phyloP scores from a whole-genome alignment of 495 filamentous ascomycete genomes.

The Hyphodiscus hymeniophilus region DNA sequence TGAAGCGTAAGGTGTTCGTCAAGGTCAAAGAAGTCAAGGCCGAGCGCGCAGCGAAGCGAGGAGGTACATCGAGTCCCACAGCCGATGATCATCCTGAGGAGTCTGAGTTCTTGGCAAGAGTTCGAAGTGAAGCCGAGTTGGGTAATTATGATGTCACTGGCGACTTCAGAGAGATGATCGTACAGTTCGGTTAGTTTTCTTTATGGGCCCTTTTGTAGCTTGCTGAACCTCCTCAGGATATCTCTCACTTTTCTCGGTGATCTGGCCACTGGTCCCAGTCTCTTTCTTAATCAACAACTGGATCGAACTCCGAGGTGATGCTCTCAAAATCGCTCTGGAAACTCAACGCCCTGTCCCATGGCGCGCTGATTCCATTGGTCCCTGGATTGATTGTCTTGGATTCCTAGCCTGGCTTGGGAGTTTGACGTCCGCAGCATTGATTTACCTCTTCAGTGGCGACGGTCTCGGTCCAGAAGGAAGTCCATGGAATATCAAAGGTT shows the following conservation, averaged over 20 bases:
- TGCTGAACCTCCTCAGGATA: constrained; percentile 51
- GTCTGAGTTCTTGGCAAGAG: constrained; percentile 36
- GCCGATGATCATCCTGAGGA: constrained; percentile 53
- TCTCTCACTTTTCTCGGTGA: constrained; percentile 83
- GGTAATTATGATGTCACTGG: constrained; percentile 77
- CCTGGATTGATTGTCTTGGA: constrained; percentile 80
- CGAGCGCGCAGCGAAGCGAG: constrained; percentile 41
- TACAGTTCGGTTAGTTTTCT: constrained; percentile 53
- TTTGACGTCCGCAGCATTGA: constrained; percentile 72
- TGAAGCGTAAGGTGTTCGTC: constrained; percentile 65
- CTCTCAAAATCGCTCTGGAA: constrained; percentile 87
- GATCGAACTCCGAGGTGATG: constrained; percentile 88
- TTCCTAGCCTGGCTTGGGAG: constrained; percentile 91
- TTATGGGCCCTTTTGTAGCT: neutral
- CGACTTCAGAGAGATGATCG: constrained; percentile 90
- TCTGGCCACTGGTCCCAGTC: constrained; percentile 83
- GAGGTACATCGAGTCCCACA: constrained; percentile 21
- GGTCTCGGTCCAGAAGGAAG: constrained; percentile 31
- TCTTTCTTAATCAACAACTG: constrained; percentile 96
- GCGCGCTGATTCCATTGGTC: constrained; percentile 87
- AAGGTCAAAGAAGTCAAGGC: constrained; percentile 67
- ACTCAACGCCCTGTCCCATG: constrained; percentile 82
- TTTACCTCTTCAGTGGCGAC: constrained; percentile 77
- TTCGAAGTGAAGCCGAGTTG: constrained; percentile 81
- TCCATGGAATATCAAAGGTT: constrained; percentile 62